Percentiles rank a stretch among this genome's conserved stretches.
Conservation (phyloP, 768 basidiomycete genomes). For the Amanita rubescens region DNA sequence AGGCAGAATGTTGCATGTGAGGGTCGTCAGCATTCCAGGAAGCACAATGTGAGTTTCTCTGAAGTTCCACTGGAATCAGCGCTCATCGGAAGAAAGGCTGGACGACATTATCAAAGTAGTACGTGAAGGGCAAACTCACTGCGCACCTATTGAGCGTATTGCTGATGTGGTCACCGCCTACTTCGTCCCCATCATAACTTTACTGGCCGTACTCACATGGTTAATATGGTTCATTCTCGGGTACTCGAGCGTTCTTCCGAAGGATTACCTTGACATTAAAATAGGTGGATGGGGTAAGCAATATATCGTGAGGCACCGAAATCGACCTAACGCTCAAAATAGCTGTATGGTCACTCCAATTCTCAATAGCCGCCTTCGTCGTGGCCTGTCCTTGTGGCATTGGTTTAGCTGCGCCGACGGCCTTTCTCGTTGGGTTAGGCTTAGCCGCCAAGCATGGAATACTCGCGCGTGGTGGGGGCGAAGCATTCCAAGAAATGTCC, state of each 20-base stretch:
- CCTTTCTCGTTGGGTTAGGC: conserved; percentile 76
- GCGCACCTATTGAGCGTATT: conserved; percentile 73
- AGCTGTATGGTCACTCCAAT: conserved; percentile 75
- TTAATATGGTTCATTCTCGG: conserved; percentile 65
- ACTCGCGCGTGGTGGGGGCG: conserved; percentile 79
- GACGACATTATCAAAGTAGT: conserved; percentile 71
- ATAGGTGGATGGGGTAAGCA: conserved; percentile 58
- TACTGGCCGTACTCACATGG: conserved; percentile 67
- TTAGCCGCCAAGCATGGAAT: conserved; percentile 75
- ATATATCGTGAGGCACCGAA: background rate
- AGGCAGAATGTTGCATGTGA: conserved; percentile 48
- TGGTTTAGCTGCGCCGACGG: conserved; percentile 81
- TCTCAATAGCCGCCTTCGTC: conserved; percentile 77
- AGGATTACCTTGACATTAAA: conserved; percentile 44
- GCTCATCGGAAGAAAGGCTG: conserved; percentile 36
- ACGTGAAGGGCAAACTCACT: conserved; percentile 64
- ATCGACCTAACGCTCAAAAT: background rate
- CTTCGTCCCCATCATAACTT: conserved; percentile 74
- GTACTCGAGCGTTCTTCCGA: conserved; percentile 46
- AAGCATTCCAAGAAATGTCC: conserved; percentile 80
- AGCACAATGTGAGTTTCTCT: conserved; percentile 51
- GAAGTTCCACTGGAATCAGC: background rate
- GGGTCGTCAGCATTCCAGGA: conserved; percentile 54
- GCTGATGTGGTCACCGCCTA: conserved; percentile 69
- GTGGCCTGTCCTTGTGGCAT: conserved; percentile 86